Evolutionary conservation across 2,329 filamentous ascomycete genomes (phyloP).

Genomic region (Domatiomyces catenatus): DNA sequence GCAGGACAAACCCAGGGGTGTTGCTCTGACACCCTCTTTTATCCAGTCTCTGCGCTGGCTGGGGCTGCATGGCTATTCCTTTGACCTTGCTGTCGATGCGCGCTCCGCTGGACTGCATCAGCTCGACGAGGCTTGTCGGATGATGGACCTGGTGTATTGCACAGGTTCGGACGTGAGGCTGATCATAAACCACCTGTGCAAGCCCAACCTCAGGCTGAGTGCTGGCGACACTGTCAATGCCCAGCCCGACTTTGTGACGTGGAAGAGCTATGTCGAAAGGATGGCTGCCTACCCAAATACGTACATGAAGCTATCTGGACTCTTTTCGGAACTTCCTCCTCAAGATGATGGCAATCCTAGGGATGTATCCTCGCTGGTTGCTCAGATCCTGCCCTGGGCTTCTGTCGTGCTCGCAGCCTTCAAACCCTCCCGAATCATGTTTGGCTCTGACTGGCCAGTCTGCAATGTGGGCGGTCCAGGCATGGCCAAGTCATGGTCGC

Average conservation of each 20-base stretch:
- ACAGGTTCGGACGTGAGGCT: slow-evolving; percentile 45
- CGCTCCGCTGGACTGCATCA: slow-evolving; percentile 60
- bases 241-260: slow-evolving; percentile 49
- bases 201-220: slow-evolving; percentile 55
- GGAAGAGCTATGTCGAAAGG: slow-evolving; percentile 52
- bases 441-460: slow-evolving; percentile 86
- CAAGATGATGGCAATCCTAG: slow-evolving; percentile 21
- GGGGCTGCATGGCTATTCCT: slow-evolving; percentile 48
- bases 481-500: slow-evolving; percentile 49
- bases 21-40: slow-evolving; percentile 48
- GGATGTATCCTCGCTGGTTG: slow-evolving; percentile 42
- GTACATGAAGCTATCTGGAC: slow-evolving; percentile 88
- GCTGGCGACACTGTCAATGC: slow-evolving; percentile 8
- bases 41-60: slow-evolving; percentile 51
- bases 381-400: slow-evolving; percentile 54
- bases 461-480: slow-evolving; percentile 53
- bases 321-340: slow-evolving; percentile 60
- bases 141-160: slow-evolving; percentile 51
- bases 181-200: slow-evolving; percentile 76
- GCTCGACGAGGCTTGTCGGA: slow-evolving; percentile 53
- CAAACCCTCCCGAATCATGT: slow-evolving; percentile 61
- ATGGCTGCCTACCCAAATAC: slow-evolving; percentile 50
- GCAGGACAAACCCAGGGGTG: slow-evolving; percentile 56
- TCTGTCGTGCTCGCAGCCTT: slow-evolving; percentile 58
- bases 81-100: slow-evolving; percentile 75